Evolutionary conservation across 2,329 filamentous ascomycete genomes (phyloP), one percentile per base, ranked within the genome.

Genomic region (Pseudopyrenochaeta lycopersici): DNA sequence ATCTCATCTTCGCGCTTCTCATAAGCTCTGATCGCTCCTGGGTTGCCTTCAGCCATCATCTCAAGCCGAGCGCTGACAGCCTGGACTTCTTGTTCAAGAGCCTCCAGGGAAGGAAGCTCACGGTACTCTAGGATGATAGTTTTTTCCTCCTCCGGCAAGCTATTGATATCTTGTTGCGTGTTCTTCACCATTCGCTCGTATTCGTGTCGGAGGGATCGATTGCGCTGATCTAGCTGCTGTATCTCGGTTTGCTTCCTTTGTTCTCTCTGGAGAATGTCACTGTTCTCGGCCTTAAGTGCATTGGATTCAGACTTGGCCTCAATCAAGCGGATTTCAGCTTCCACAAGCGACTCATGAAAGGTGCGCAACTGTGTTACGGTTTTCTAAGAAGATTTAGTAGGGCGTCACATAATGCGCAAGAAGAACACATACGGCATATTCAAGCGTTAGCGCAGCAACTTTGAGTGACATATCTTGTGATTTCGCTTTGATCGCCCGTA

Each of bases 301-400:
- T 86, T 81, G 2, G 90, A 75, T 66, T 99, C 95, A 0, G 92
- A 97, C n/a, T 81, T 75, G 1, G 92, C 93, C 78, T 99, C 95
- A 27, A 96, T 84, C 0, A 85, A 78, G 56, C 87, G 82, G 39
- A 97, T 82, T 62, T 90, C 84, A 1, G 85, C 86, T 64, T 93
- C 87, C 14, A 93, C 75, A 10, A 91, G 77, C 12, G 84, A 83
- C 40, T 88, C 82, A 46, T 90, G 86, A 5, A 86, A 81, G 43
- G 80, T 75, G 12, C 85, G 84, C 39, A 96, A 83, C 17, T 76
- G 70, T n/a, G 83, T 81, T 7, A 96, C 83, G 4, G 85, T 79
- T 60, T 84, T 82, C 72, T 88, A 41, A 18, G 14, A 32, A 79
- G 2, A 32, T 65, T 50, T 29, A 38, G 21, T 23, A 20, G n/a